Conservation (phyloP, 306 rosid genomes). For the Amphicarpaea edgeworthii region DNA sequence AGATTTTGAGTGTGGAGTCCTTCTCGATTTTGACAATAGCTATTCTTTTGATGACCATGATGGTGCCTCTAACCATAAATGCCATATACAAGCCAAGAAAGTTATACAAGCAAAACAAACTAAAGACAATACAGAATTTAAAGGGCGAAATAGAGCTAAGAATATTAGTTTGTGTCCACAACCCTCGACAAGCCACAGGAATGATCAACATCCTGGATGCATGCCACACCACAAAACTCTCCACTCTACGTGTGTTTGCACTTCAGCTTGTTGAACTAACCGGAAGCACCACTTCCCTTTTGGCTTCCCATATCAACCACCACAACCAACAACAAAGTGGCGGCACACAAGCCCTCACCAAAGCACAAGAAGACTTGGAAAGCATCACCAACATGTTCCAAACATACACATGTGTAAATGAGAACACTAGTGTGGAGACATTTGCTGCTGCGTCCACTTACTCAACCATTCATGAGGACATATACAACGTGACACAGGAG, state of each 20-base stretch:
- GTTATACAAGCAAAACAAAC: slow-evolving; percentile 30
- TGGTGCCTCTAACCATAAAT: slow-evolving; percentile 39
- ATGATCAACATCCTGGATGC: slow-evolving; percentile 47
- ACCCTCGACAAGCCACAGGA: slow-evolving; percentile 44
- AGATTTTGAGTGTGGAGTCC: slow-evolving; percentile 50
- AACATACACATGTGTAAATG: background rate
- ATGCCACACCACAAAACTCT: slow-evolving; percentile 20
- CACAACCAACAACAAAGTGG: background rate
- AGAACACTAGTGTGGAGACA: slow-evolving; percentile 29
- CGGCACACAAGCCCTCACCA: slow-evolving; percentile 26
- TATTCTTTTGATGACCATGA: slow-evolving; percentile 41
- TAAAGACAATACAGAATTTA: slow-evolving; percentile 49
- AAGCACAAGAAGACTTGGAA: slow-evolving; percentile 46
- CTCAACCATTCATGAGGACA: slow-evolving; percentile 55
- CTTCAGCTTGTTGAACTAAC: slow-evolving; percentile 54
- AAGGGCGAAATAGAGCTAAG: slow-evolving; percentile 42
- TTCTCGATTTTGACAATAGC: slow-evolving; percentile 33
- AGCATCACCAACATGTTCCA: slow-evolving; percentile 40
- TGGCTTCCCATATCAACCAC: slow-evolving; percentile 35
- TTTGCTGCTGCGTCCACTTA: slow-evolving; percentile 47
- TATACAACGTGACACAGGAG: slow-evolving; percentile 49
- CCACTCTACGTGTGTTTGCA: slow-evolving; percentile 42
- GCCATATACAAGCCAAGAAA: slow-evolving; percentile 53
- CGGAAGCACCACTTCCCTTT: slow-evolving; percentile 37
- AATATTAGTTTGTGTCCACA: slow-evolving; percentile 50